Base-by-base conservation (phyloP, 108 stramenopile species). In the Skeletonema potamos region DNA sequence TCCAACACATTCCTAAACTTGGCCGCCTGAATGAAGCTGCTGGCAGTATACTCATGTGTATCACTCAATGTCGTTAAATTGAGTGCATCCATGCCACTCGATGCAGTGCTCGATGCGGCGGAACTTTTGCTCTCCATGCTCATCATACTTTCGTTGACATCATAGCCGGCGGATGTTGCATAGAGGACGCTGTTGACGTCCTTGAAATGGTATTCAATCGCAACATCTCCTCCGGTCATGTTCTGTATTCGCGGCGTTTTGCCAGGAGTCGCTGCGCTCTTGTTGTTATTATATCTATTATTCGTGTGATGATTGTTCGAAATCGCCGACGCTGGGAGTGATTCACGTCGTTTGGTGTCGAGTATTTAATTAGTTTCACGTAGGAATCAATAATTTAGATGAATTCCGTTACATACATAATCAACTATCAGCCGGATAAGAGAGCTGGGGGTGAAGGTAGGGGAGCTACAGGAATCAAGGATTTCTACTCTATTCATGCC, bases 31-130 rank as follows among this genome's bases (percentile, higher is more conserved):
- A 93, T 83, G 77, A 93, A 93, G 60, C 86, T 93, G 8, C 79
- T 82, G 17, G 92, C 89, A 7, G 85, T 86, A 34, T 91, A 64
- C 66, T 93, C 92, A 27, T 90, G 90, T 13, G 92, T 90, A 58
- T 93, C 92, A 54, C 90, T 91, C 64, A 89, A 33, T 15, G 76
- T 73, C 22, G 81, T 77, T 0, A 41, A 15, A 34, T 77, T 73
- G 33, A 76, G 24, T 3, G 29, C 57, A 60, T 75, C 74, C 22
- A 66, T 24, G 17, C 30, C 63, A 24, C 61, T 37, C 8, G 15
- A 59, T 30, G 27, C 15, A 15, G 36, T 69, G 30, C 64, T 66
- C 3, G 27, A 32, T 13, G 32, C 62, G 20, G n/a, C 17, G 15
- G 39, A 39, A 22, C 27, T 67, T 27, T 34, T 54, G 57, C 41